Conservation (phyloP, 441 rosid genomes). For the Arabidopsis lyrata region DNA sequence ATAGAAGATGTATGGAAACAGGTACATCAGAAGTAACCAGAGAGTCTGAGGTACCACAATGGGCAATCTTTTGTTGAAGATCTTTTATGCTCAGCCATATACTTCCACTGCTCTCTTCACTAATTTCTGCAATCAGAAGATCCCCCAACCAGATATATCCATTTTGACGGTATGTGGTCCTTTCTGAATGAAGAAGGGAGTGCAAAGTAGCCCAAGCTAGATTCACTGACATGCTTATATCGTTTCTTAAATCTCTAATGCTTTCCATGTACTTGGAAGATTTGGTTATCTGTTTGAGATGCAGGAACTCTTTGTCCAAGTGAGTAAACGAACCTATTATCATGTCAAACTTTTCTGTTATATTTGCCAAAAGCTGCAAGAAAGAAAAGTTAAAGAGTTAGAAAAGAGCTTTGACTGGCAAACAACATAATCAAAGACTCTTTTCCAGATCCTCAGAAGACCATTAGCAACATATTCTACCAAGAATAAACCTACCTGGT, state of each 20-base stretch:
- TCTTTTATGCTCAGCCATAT: constrained; percentile 79
- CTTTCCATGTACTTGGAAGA: constrained; percentile 73
- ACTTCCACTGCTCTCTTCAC: constrained; percentile 65
- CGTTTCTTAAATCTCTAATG: constrained; percentile 57
- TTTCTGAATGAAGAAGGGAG: constrained; percentile 97
- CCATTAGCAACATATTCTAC: constrained; percentile 21
- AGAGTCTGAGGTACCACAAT: constrained; percentile 74
- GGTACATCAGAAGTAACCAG: constrained; percentile 78
- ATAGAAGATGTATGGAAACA: constrained; percentile 82
- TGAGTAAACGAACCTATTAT: constrained; percentile 89
- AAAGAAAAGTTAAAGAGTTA: constrained; percentile 31
- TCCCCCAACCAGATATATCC: constrained; percentile 97
- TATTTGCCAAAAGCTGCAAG: constrained; percentile 86
- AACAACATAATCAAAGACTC: constrained; percentile 8
- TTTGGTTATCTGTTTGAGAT: constrained; percentile 79
- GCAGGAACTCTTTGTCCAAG: constrained; percentile 88
- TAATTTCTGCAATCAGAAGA: constrained; percentile 92
- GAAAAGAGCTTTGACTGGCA: constrained; percentile 25
- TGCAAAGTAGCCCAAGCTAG: constrained; percentile 91
- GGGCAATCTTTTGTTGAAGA: constrained; percentile 72
- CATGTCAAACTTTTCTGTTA: constrained; percentile 81
- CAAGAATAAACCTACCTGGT: constrained; percentile 61
- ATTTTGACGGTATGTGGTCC: constrained; percentile 81
- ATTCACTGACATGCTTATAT: constrained; percentile 63
- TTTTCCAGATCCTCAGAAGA: constrained; percentile 28